Percentiles rank a stretch among this genome's conserved stretches.
phyloP scores from a whole-genome alignment of 768 basidiomycete genomes.

The Sarcodon sp. region DNA sequence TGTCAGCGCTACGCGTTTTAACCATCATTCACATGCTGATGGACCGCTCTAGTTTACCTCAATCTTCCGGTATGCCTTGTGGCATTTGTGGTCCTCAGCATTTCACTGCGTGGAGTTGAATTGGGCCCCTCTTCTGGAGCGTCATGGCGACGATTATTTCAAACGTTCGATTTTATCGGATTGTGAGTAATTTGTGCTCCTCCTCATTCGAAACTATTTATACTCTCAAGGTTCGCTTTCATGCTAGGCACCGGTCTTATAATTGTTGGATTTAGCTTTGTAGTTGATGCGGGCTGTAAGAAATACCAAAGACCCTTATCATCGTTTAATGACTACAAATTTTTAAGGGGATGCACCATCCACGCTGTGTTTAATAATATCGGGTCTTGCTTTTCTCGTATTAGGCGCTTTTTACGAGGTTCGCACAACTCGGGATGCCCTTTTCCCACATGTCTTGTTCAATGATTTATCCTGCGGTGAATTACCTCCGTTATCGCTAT shows the following conservation, averaged over 20 bases:
- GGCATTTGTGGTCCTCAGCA: conserved; percentile 39
- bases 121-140: conserved; percentile 30
- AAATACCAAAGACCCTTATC: conserved; percentile 3
- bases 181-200: conserved; percentile 36
- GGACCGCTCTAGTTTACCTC: conserved; percentile 47
- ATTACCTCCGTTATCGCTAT: conserved; percentile 8
- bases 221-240: conserved; percentile 44
- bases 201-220: conserved; percentile 3
- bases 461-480: conserved; percentile 45
- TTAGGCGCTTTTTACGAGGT: conserved; percentile 58
- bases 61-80: conserved; percentile 66
- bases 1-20: conserved; percentile 36
- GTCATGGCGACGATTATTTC: conserved; percentile 42
- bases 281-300: conserved; percentile 58
- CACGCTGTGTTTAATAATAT: conserved; percentile 46
- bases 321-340: conserved; percentile 7
- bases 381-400: conserved; percentile 41
- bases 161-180: conserved; percentile 66
- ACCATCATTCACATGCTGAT: no score
- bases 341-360: conserved; percentile 47
- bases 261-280: conserved; percentile 72
- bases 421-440: conserved; percentile 49
- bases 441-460: conserved; percentile 60
- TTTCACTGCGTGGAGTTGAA: conserved; percentile 48
- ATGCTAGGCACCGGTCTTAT: conserved; percentile 65